These are phyloP conservation scores for Yarrowia hollandica DNA, from an alignment of 805 yeast genomes.

Conservation along the genomic window DNA sequence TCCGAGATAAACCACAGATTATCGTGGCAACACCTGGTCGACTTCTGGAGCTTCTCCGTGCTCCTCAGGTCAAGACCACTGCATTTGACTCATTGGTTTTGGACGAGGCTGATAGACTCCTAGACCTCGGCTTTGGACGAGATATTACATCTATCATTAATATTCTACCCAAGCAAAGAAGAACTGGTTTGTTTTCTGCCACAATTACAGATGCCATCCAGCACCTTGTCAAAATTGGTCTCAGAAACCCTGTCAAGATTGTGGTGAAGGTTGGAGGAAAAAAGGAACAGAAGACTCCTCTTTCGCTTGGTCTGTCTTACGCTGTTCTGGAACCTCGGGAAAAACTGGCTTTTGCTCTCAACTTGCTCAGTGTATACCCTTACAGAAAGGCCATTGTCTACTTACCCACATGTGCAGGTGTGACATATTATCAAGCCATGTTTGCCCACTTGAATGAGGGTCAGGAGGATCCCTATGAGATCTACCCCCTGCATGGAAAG, in stretches of 20 bases:
- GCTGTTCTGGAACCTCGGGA: slow-evolving; percentile 56
- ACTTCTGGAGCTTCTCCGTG: slow-evolving; percentile 62
- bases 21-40: slow-evolving; percentile 93
- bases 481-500: slow-evolving; percentile 88
- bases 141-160: slow-evolving; percentile 72
- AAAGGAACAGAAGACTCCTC: slow-evolving; percentile 51
- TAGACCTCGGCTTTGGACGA: slow-evolving; percentile 78
- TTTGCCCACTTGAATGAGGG: slow-evolving; percentile 55
- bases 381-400: slow-evolving; percentile 85
- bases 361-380: slow-evolving; percentile 48
- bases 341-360: slow-evolving; percentile 61
- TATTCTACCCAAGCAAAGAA: slow-evolving; percentile 80
- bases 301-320: slow-evolving; percentile 62
- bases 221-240: slow-evolving; percentile 79
- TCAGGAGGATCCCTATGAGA: slow-evolving; percentile 37
- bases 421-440: slow-evolving; percentile 58
- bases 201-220: slow-evolving; percentile 82
- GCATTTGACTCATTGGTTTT: slow-evolving; percentile 73
- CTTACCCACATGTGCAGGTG: slow-evolving; percentile 86
- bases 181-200: slow-evolving; percentile 94
- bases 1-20: slow-evolving; percentile 62
- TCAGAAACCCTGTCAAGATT: slow-evolving; percentile 88
- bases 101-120: slow-evolving; percentile 90
- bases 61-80: slow-evolving; percentile 57
- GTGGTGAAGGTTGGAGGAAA: slow-evolving; percentile 54